Evolutionary conservation across 2,329 filamentous ascomycete species (phyloP), one percentile per base, ranked within the genome.

Genomic region (Fonsecaea nubica): DNA sequence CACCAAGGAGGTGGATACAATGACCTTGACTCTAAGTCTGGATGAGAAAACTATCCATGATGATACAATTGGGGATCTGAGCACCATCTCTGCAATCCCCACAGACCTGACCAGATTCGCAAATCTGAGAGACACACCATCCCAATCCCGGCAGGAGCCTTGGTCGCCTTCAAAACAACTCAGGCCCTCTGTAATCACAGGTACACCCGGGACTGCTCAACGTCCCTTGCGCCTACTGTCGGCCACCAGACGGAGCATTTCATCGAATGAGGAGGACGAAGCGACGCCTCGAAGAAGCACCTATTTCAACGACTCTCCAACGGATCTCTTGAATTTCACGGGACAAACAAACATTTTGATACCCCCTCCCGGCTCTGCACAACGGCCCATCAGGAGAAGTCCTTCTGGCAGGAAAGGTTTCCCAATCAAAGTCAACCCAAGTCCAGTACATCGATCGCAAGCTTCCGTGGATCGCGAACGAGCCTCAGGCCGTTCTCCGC

Each of bases 301-400:
- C 5, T 82, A 80, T 52, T 78, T 74, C 77, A 84, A 90, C 74
- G 92, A 70, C 35, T 67, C 67, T 6, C 57, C 90, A 3, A 90
- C 91, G 15, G 96, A 91, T 74, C 84, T 97, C 38, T 84, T 97
- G 53, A 95, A 98, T 76, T 96, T 97, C 73, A 96, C 92, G 0
- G 92, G 95, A 66, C 91, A 93, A 72, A 84, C 89, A 66, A 86
- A 87, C 71, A 81, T 83, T 10, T 83, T 86, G 63, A 79, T 79
- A 33, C 81, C 64, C 70, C 77, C 58, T 76, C 81, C 62, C 78
- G 87, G 70, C 80, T 84, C 59, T 80, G 84, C 72, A 71, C 74
- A 67, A 72, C 77, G 63, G 73, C 75, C 60, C 72, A 75, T 71
- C 54, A 74, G 74, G 58, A 76, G 75, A 45, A 79, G 75, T 63